phyloP scores from a whole-genome alignment of 2,329 filamentous ascomycete species.

The Mycocentrospora acerina region DNA sequence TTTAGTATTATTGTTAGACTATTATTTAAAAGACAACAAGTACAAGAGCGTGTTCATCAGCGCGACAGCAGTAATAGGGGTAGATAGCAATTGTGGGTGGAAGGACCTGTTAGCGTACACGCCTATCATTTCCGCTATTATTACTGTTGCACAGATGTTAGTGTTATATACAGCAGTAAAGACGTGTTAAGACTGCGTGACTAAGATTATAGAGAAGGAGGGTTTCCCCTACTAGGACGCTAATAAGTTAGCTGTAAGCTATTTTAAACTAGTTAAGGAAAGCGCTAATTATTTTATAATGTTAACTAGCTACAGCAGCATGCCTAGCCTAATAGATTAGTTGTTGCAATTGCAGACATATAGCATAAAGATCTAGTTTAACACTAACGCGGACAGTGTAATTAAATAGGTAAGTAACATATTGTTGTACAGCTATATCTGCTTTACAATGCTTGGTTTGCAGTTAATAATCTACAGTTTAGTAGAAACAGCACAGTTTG shows the following conservation, averaged over 20 bases:
- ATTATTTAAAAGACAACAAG: constrained; percentile 3
- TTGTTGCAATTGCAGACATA: constrained; percentile 5
- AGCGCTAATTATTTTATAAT: constrained; percentile 3
- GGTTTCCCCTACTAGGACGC: neutral
- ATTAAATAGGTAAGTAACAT: constrained; percentile 9
- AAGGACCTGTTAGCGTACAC: constrained; percentile 6
- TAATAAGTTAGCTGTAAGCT: neutral
- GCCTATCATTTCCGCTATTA: neutral
- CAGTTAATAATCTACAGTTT: constrained; percentile 14
- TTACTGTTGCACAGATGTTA: constrained; percentile 5
- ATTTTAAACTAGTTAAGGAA: constrained; percentile 1
- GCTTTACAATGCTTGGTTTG: constrained; percentile 16
- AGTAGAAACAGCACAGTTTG: constrained; percentile 5
- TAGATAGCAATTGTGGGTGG: constrained; percentile 4
- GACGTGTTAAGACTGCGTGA: neutral
- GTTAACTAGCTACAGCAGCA: neutral
- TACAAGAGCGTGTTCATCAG: constrained; percentile 6
- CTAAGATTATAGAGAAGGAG: neutral
- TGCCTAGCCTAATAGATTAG: constrained; percentile 2
- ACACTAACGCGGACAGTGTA: constrained; percentile 1
- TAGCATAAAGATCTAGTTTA: no score
- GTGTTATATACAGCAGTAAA: constrained; percentile 3
- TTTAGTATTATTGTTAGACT: constrained; percentile 3
- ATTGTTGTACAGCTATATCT: constrained; percentile 8
- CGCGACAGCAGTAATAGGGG: constrained; percentile 2